Conservation (phyloP, 78 protist species). For the Dictyostelium citrinum region DNA sequence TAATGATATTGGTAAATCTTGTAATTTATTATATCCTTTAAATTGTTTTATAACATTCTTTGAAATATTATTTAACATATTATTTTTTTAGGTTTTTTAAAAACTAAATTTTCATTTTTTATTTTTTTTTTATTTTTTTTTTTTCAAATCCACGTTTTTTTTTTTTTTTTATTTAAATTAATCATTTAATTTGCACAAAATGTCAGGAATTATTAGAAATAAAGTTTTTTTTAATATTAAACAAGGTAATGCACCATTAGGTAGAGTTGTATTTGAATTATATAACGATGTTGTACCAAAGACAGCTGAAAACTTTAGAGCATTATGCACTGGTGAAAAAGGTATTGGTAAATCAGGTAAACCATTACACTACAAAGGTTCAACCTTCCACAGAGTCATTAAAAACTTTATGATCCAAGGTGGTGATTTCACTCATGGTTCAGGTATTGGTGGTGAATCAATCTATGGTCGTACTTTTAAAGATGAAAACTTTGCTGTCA, state of each 20-base stretch:
- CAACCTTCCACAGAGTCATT: conserved; percentile 90
- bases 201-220: background rate
- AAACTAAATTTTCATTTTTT: background rate
- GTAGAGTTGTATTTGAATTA: conserved; percentile 76
- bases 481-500: conserved; percentile 94
- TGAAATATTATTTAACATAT: background rate
- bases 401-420: conserved; percentile 83
- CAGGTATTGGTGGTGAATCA: conserved; percentile 86
- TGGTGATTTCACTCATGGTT: conserved; percentile 94
- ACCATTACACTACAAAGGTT: conserved; percentile 90
- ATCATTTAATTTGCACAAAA: background rate
- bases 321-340: conserved; percentile 91
- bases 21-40: background rate
- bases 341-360: conserved; percentile 88
- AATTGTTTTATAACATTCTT: background rate
- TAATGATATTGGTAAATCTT: conserved; percentile 22
- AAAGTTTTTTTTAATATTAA: conserved; percentile 81
- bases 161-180: no score
- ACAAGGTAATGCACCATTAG: conserved; percentile 52
- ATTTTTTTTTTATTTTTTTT: background rate
- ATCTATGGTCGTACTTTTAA: conserved; percentile 90
- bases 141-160: background rate
- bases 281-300: conserved; percentile 88
- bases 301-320: conserved; percentile 96
- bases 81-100: background rate